phyloP scores from a whole-genome alignment of 1,284 basidiomycete species.

The Stygiomarasmius scandens region DNA sequence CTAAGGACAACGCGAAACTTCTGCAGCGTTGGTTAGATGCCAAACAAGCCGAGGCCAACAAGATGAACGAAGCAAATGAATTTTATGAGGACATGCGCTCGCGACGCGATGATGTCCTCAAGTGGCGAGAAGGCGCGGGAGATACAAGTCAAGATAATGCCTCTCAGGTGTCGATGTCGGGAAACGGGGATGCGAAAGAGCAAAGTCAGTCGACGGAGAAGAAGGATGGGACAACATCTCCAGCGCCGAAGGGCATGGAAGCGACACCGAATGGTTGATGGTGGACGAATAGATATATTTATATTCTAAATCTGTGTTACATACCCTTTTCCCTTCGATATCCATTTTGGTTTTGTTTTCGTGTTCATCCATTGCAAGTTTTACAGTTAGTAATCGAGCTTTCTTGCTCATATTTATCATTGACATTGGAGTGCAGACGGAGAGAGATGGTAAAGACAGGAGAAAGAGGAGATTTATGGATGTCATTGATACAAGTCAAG shows the following conservation, averaged over 20 bases:
- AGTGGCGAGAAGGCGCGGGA: slow-evolving; percentile 51
- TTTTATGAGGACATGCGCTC: slow-evolving; percentile 83
- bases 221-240: slow-evolving; percentile 77
- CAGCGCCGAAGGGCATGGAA: slow-evolving; percentile 65
- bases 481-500: slow-evolving; percentile 13
- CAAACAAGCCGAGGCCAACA: slow-evolving; percentile 90
- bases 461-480: slow-evolving; percentile 13
- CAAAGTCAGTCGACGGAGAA: slow-evolving; percentile 49
- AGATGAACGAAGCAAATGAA: slow-evolving; percentile 91
- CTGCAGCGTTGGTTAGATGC: slow-evolving; percentile 95
- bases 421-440: slow-evolving; percentile 19
- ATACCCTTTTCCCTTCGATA: slow-evolving; percentile 1
- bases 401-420: slow-evolving; percentile 17
- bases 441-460: slow-evolving; percentile 24
- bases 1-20: slow-evolving; percentile 91
- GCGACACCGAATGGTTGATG: slow-evolving; percentile 87
- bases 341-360: slow-evolving; percentile 19
- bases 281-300: slow-evolving; percentile 42
- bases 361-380: not conserved
- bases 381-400: slow-evolving; percentile 4
- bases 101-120: slow-evolving; percentile 58
- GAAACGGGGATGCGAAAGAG: slow-evolving; percentile 68
- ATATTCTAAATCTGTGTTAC: not conserved
- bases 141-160: slow-evolving; percentile 25
- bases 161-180: slow-evolving; percentile 49